Evolutionary conservation across 1,284 basidiomycete genomes (phyloP), one percentile per base, ranked within the genome.

Genomic region (Singerocomus inundabilis): DNA sequence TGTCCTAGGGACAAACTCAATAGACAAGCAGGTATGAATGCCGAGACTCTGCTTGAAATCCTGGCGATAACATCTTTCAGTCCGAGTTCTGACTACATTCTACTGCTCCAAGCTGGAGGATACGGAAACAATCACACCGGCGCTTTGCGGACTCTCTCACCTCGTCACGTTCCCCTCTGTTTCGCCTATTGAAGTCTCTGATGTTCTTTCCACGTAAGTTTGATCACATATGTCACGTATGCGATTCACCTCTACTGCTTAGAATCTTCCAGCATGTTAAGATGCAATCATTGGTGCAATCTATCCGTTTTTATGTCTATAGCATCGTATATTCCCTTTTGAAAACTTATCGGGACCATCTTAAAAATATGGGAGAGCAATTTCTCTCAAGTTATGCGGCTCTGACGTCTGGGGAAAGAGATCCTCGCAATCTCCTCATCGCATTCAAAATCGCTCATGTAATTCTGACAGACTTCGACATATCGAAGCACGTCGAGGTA

Each of bases 331-430:
- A 99, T 62, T 78, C 79, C 15, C 71, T 99, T 18, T 70, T 98
- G 53, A 82, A 88, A 1, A 74, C 75, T 1, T 85, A 95, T 61
- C 75, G 88, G 34, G 36, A 56, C 85, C 91, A 82, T 16, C 69
- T 97, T 35, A 88, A 88, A 65, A 71, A 68, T 5, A 81, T 93
- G 75, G 86, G 85, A 1, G 74, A 81, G 33, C 78, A 78, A 13
- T 91, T 99, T 66, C 58, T 98, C 26, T 70, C 75, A 15, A 84
- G 85, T 34, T 99, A 98, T 68, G 79, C 88, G 44, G 71, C 69
- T 48, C 72, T 98, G 26, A 93, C 87, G 1, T 88, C 96, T 51
- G 95, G 95, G 24, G 97, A 99, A 70, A 99, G 99, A 66, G 97
- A 99, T 68, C 97, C 97, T 24, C 79, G 97, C 26, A 99, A 99